Percentiles rank a stretch among this genome's conserved stretches.
These are phyloP conservation scores for Aspergillus awamori DNA, from an alignment of 2,329 filamentous ascomycete species.

Conservation along the genomic window DNA sequence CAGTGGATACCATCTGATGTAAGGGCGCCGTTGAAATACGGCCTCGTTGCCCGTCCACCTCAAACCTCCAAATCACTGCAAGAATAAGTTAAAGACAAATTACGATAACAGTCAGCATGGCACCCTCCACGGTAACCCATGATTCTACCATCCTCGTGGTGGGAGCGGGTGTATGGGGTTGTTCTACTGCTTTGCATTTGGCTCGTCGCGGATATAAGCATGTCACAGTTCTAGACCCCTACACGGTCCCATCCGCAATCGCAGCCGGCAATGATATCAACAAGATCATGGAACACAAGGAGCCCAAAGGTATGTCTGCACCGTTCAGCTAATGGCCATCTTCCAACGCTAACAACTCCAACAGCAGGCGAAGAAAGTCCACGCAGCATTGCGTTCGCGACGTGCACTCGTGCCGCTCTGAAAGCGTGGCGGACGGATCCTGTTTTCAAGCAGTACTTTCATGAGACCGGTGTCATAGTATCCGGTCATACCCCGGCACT, in stretches of 20 bases:
- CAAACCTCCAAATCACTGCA: not conserved
- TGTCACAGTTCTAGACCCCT: constrained; percentile 53
- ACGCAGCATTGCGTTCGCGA: constrained; percentile 26
- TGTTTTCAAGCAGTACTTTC: constrained; percentile 50
- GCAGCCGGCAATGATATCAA: constrained; percentile 57
- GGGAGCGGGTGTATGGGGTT: constrained; percentile 56
- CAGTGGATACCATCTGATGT: constrained; percentile 2
- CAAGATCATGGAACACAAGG: constrained; percentile 48
- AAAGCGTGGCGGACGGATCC: constrained; percentile 49
- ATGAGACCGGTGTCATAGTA: constrained; percentile 47
- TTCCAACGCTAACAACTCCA: constrained; percentile 2
- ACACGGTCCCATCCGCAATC: constrained; percentile 50
- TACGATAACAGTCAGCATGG: not conserved
- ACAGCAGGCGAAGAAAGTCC: constrained; percentile 22
- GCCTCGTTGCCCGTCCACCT: not conserved
- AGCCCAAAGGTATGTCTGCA: constrained; percentile 37
- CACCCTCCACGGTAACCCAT: constrained; percentile 7
- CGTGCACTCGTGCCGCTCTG: constrained; percentile 33
- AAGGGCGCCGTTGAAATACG: constrained; percentile 6
- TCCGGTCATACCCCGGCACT: constrained; percentile 47
- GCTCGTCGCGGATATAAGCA: constrained; percentile 53
- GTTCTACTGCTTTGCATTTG: constrained; percentile 56
- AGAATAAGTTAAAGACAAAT: not conserved
- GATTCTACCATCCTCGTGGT: constrained; percentile 44
- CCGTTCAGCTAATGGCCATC: too few species aligned